These are phyloP conservation scores for Goniomonas avonlea DNA, from an alignment of 78 protist species.

Conservation along the genomic window DNA sequence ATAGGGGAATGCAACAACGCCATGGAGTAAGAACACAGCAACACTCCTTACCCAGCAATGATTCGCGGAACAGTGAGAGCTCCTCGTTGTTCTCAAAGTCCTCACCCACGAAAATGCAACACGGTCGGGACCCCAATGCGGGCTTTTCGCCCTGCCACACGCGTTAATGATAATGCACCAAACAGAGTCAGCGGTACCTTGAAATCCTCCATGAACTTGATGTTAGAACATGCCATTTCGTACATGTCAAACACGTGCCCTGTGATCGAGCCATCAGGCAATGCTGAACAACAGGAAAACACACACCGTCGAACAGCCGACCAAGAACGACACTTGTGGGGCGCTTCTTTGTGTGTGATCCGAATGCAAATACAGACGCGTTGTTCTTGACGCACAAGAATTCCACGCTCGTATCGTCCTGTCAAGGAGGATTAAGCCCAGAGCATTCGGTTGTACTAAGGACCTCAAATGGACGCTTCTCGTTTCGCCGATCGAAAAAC, in stretches of 20 bases:
- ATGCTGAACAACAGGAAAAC: no score
- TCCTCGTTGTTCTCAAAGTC: no score
- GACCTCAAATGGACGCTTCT: slow-evolving; percentile 20
- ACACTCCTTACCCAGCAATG: no score
- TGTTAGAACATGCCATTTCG: background rate
- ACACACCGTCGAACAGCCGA: background rate
- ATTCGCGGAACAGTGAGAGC: no score
- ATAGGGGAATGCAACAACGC: no score
- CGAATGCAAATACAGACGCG: background rate
- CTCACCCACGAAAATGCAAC: no score
- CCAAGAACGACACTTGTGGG: background rate
- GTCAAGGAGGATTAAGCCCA: background rate
- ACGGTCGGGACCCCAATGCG: no score
- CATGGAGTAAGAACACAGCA: no score
- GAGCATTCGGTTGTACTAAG: background rate
- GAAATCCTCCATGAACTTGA: background rate
- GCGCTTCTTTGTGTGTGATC: slow-evolving; percentile 1
- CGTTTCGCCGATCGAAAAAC: background rate
- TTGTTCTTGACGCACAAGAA: slow-evolving; percentile 6
- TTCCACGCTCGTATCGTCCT: background rate
- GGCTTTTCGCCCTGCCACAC: background rate
- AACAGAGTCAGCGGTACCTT: no score
- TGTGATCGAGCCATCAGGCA: background rate
- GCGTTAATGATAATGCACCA: no score
- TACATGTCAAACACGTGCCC: slow-evolving; percentile 12